Evolutionary conservation across 2,329 filamentous ascomycete genomes (phyloP).

Genomic region (Aspergillus sp.): DNA sequence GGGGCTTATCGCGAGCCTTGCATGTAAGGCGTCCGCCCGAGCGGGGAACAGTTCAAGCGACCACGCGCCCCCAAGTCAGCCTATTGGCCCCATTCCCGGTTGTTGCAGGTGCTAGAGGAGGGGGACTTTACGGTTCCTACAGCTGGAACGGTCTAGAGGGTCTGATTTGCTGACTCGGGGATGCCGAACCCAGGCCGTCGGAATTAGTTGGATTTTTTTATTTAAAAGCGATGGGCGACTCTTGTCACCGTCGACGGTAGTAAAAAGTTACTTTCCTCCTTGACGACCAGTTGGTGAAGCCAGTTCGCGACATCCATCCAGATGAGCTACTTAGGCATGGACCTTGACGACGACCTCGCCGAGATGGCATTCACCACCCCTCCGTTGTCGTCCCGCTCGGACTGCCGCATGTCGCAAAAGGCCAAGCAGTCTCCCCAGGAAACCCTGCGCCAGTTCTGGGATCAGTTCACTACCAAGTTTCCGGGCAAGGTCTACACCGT

Average conservation of each 20-base stretch:
- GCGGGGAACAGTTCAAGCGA: neutral
- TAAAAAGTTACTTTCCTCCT: too few relatives aligned
- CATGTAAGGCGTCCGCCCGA: neutral
- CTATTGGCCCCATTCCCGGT: neutral
- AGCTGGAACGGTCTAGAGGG: neutral
- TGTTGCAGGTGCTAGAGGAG: neutral
- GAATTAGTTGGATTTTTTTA: neutral
- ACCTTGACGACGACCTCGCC: conserved; percentile 26
- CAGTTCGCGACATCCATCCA: neutral
- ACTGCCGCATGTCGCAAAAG: conserved; percentile 31
- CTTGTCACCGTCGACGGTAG: neutral
- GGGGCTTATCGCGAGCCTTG: neutral
- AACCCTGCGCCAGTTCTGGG: conserved; percentile 70
- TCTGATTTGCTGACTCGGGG: neutral
- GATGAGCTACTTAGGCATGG: conserved; percentile 17
- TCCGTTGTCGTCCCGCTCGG: conserved; percentile 30
- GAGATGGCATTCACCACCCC: conserved; percentile 20
- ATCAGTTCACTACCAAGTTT: conserved; percentile 65
- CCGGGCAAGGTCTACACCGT: conserved; percentile 72
- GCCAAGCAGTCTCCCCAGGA: conserved; percentile 62
- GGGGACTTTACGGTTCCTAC: neutral
- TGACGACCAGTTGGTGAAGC: neutral
- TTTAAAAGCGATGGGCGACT: neutral
- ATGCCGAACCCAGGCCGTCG: neutral
- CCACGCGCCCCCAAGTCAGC: neutral